Conservation (phyloP, 2,329 filamentous ascomycete genomes). For the Phialemoniopsis sp. region DNA sequence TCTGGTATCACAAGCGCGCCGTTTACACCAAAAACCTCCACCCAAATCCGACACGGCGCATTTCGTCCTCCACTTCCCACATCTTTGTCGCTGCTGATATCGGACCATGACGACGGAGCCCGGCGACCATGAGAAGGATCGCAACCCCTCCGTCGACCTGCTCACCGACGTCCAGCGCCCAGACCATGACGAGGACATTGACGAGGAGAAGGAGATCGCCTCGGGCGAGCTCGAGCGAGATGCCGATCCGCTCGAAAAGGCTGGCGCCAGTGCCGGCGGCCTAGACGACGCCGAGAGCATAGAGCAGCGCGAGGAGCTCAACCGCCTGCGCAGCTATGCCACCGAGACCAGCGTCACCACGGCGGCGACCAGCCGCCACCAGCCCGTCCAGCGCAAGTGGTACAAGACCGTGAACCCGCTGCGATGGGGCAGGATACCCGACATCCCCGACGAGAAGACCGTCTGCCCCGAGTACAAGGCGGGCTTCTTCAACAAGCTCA, state of each 20-base stretch:
- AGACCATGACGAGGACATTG: slow-evolving; percentile 7
- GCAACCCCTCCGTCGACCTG: slow-evolving; percentile 11
- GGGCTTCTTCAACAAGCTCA: slow-evolving; percentile 67
- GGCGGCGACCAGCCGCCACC: slow-evolving; percentile 30
- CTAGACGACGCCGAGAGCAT: no score
- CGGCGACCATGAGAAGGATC: slow-evolving; percentile 10
- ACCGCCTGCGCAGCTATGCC: slow-evolving; percentile 37
- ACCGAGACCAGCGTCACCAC: slow-evolving; percentile 48
- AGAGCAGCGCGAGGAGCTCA: background rate
- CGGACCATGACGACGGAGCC: no score
- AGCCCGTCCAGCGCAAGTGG: slow-evolving; percentile 36
- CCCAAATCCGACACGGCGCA: no score
- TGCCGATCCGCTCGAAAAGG: slow-evolving; percentile 11
- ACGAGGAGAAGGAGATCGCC: slow-evolving; percentile 11
- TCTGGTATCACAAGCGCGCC: no score
- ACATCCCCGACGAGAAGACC: slow-evolving; percentile 47
- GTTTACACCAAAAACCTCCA: no score
- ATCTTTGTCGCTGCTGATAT: no score
- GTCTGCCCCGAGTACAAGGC: slow-evolving; percentile 69
- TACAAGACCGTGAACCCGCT: slow-evolving; percentile 59
- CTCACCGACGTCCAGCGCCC: slow-evolving; percentile 5
- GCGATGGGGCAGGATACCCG: slow-evolving; percentile 52
- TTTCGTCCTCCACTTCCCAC: no score
- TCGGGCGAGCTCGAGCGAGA: slow-evolving; percentile 30
- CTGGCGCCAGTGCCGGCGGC: background rate